A percentile compares a stretch with the other conserved stretches of the same genome.
These are phyloP conservation scores for Sporothrix phasma DNA, from an alignment of 2,329 filamentous ascomycete genomes.

Conservation along the genomic window DNA sequence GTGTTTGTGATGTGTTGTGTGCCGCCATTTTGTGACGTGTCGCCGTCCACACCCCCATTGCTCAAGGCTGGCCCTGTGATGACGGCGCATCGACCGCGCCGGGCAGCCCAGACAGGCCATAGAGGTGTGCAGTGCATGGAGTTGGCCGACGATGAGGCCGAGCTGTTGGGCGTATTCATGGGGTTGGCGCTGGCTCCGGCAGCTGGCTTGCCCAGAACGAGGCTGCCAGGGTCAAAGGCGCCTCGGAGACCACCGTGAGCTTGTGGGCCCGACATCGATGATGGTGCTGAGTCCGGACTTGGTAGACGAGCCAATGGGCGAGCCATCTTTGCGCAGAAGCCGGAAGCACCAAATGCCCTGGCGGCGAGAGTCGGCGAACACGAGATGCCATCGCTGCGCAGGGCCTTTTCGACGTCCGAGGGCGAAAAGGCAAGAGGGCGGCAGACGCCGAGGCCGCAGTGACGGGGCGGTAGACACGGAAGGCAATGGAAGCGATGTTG, in stretches of 20 bases:
- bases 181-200: slow-evolving; percentile 28
- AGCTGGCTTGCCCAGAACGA: slow-evolving; percentile 32
- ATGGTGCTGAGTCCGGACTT: slow-evolving; percentile 28
- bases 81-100: neutral
- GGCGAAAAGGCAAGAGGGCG: slow-evolving; percentile 33
- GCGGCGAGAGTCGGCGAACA: slow-evolving; percentile 41
- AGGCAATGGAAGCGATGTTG: slow-evolving; percentile 46
- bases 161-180: slow-evolving; percentile 37
- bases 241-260: slow-evolving; percentile 41
- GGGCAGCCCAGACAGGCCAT: neutral
- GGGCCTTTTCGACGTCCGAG: slow-evolving; percentile 40
- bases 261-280: slow-evolving; percentile 37
- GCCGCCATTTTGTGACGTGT: neutral
- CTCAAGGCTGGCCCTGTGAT: neutral
- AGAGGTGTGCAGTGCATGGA: slow-evolving; percentile 24
- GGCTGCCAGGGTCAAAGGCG: slow-evolving; percentile 37
- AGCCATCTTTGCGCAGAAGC: slow-evolving; percentile 34
- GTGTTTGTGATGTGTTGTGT: neutral
- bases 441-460: slow-evolving; percentile 35
- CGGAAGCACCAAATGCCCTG: slow-evolving; percentile 47
- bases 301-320: slow-evolving; percentile 19
- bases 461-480: slow-evolving; percentile 45
- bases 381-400: slow-evolving; percentile 45
- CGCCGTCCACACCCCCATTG: neutral
- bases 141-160: slow-evolving; percentile 35